Base-by-base conservation (phyloP, 345 rosid species). In the Lepidium aucheri region DNA sequence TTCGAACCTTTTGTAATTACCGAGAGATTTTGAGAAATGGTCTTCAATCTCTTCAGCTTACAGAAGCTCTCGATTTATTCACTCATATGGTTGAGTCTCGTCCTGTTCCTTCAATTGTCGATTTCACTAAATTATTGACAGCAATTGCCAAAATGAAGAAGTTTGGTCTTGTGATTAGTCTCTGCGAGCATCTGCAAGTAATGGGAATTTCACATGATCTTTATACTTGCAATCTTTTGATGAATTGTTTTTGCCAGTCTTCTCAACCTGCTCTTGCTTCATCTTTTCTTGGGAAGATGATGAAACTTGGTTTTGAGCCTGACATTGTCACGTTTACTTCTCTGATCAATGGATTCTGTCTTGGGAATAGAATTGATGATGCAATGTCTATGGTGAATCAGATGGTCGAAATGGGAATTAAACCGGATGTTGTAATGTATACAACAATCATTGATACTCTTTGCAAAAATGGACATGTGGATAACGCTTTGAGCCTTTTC, bases 281-380 rank as follows among this genome's bases (percentile, higher is more conserved):
- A 0, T 63, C 43, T 0, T 62, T 71, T 45, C 60, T 71, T 3
- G 69, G 75, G 51, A 71, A 63, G 58, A 63, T 71, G 57, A 71
- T 55, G 75, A 71, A 71, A 8, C 75, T 71, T 40, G 69, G 69
- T 12, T 46, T 63, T 11, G 42, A 38, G 58, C 75, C 75, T 13
- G 49, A 44, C 26, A n/a, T 53, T 20, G 57, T 71, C 24, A 71
- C 69, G 4, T 63, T 63, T 8, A 71, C 68, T 0, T 53, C 69
- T 13, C 17, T 71, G 33, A 18, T 70, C 18, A 62, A 55, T 54
- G 42, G 75, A 5, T 44, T 70, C 9, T 69, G 67, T 35, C 28
- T 60, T 9, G 6, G 32, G 35, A 54, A 46, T 17, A 35, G 52
- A 63, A 3, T 39, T 0, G 69, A 55, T 0, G 59, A 71, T 1